These are phyloP conservation scores for Penicillium waksmanii DNA, from an alignment of 495 filamentous ascomycete genomes.

Conservation along the genomic window DNA sequence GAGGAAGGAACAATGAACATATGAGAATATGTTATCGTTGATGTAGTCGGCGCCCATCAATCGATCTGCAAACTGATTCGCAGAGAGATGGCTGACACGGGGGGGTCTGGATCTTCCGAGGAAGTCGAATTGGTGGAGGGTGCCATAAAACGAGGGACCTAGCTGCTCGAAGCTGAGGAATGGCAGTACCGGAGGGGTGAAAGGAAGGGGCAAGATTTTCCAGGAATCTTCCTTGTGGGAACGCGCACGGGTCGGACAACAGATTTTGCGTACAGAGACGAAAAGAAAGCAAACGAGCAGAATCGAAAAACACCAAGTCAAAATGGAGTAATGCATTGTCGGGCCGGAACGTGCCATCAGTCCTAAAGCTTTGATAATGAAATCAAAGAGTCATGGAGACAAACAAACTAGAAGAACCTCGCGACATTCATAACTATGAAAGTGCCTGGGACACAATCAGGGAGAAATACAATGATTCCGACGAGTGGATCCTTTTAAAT, in stretches of 20 bases:
- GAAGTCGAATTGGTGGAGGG: slow-evolving; percentile 54
- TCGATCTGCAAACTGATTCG: slow-evolving; percentile 56
- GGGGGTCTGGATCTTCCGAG: slow-evolving; percentile 59
- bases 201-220: slow-evolving; percentile 47
- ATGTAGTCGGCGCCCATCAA: slow-evolving; percentile 66
- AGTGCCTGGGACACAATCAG: slow-evolving; percentile 33
- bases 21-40: slow-evolving; percentile 26
- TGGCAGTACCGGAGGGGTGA: slow-evolving; percentile 32
- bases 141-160: slow-evolving; percentile 55
- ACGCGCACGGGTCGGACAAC: slow-evolving; percentile 47
- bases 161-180: slow-evolving; percentile 39
- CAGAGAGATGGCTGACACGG: slow-evolving; percentile 76
- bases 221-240: slow-evolving; percentile 44
- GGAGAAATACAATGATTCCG: slow-evolving; percentile 45
- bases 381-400: slow-evolving; percentile 31
- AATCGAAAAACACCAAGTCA: slow-evolving; percentile 28
- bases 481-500: slow-evolving; percentile 51
- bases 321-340: slow-evolving; percentile 31
- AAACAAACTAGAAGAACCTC: slow-evolving; percentile 46
- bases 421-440: slow-evolving; percentile 40
- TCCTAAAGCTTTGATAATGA: slow-evolving; percentile 32
- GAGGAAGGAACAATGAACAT: slow-evolving; percentile 34
- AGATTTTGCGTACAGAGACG: slow-evolving; percentile 24
- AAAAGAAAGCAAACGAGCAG: slow-evolving; percentile 22
- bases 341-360: slow-evolving; percentile 47